Base-by-base conservation (phyloP, 176 grass and related monocot species). In the Aegilops bicornis region DNA sequence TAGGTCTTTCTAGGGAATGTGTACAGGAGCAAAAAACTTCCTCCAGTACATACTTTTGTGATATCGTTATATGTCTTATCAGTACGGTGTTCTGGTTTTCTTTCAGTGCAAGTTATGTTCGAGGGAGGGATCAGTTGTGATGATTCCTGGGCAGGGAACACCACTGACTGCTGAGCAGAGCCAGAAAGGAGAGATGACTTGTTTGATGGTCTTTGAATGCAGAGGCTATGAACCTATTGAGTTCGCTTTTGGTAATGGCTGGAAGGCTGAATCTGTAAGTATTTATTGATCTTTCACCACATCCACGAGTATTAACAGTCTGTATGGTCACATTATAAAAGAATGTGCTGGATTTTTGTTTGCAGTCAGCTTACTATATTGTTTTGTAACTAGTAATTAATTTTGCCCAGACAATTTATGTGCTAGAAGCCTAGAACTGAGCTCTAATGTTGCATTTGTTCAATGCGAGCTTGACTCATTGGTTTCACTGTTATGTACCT, bases 181-280 rank as follows among this genome's bases (percentile, higher is more conserved):
- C 62, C 93, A 95, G 81, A 83, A 85, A 83, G 93, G 70, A 80
- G 77, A 59, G 10, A 81, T 31, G 30, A 35, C 87, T 72, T 89
- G 78, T 81, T 91, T 98, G 78, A 98, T 95, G 93, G 89, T 98
- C 42, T 95, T 98, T 64, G 96, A 98, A 63, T 98, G 93, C 88
- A 92, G 93, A 84, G 96, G 96, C 22, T 92, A 83, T 88, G 91
- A 95, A 92, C 96, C 96, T 79, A 15, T 94, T 87, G 91, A 92
- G 35, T 98, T 98, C 17, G 86, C 83, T 76, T 98, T 95, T 79
- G 86, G 68, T 64, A 82, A 92, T 92, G 91, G 91, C 79, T 98
- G 96, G 96, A 91, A 86, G 73, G 91, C 90, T 82, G 88, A 98
- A 88, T 92, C 95, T 89, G 95, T 97, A 81, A 86, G 90, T 91